A percentile compares a stretch with the other conserved stretches of the same genome.
phyloP scores from a whole-genome alignment of 208 protist species.

The Wallacemonas collosoma region DNA sequence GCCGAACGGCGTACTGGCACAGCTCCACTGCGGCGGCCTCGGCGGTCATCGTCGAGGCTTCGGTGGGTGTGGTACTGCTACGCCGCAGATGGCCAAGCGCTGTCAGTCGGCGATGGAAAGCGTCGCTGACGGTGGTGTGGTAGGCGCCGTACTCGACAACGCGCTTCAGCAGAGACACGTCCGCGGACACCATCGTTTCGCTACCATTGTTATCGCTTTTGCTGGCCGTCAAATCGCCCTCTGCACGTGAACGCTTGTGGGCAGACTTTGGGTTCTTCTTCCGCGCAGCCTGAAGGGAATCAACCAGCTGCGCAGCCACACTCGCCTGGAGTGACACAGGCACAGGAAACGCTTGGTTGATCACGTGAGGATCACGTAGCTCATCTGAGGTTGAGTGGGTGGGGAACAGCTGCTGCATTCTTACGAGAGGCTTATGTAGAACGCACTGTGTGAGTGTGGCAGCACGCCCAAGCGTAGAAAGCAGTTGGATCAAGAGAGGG shows the following conservation, averaged over 20 bases:
- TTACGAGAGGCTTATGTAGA: too few relatives aligned
- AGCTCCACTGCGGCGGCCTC: slow-evolving; percentile 2
- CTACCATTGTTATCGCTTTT: neutral
- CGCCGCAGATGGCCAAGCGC: neutral
- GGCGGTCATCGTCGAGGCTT: neutral
- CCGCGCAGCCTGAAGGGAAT: neutral
- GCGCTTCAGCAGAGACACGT: neutral
- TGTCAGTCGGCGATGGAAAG: slow-evolving; percentile 2
- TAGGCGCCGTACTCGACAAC: slow-evolving; percentile 1
- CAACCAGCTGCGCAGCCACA: slow-evolving; percentile 3
- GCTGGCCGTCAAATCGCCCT: neutral
- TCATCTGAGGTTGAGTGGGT: neutral
- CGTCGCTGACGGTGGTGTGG: neutral
- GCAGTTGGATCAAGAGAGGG: too few relatives aligned
- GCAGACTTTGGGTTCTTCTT: neutral
- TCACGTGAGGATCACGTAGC: neutral
- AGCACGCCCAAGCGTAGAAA: too few relatives aligned
- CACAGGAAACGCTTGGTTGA: neutral
- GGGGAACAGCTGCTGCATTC: slow-evolving; percentile 11
- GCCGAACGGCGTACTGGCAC: slow-evolving; percentile 28
- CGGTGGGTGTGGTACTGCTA: neutral
- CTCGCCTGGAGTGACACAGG: neutral
- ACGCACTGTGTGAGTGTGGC: too few relatives aligned
- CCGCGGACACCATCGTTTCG: neutral
- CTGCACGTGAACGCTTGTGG: neutral